Base-by-base conservation (phyloP, 352 stramenopile species). In the Phytophthora agathidicida region DNA sequence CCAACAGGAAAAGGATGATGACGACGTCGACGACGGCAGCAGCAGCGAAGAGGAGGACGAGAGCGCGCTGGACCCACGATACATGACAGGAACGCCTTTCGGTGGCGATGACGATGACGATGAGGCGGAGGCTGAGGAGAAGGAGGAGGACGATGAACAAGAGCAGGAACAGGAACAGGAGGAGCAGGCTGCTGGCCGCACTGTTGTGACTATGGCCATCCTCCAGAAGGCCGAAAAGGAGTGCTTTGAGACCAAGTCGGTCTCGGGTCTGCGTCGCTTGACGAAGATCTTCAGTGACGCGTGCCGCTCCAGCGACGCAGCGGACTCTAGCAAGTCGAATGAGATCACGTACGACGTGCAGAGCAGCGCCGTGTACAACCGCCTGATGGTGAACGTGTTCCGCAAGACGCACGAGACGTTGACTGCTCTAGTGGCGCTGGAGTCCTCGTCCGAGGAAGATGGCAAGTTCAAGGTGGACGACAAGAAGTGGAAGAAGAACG, bases 251-350 rank as follows among this genome's bases (percentile, higher is more conserved):
- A 79, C 91, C 52, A 83, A 91, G 52, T 88, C 84, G 42, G 70
- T 97, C 31, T 96, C 89, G 33, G 86, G 82, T 13, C 65, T 99
- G 43, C 93, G 89, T 68, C 88, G 86, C 17, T 76, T 98, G 55
- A 83, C 98, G 46, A 92, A 95, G 53, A 97, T 96, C 33, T 98
- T 98, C 65, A 97, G 85, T 48, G 94, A 97, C 45, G 94, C 93
- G 1, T 98, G 94, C 73, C 93, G 97, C 63, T 89, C 97, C 26
- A 94, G 88, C 42, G 88, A 98, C 66, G 78, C 88, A 9, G 83
- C 80, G 2, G 83, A 91, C 64, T 56, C 75, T 35, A 88, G 65
- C 58, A 85, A 84, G 42, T 69, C 74, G 5, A 83, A 73, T 30
- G 86, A 94, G 48, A 91, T 96, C 56, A 77, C 80, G 47, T 99